Evolutionary conservation across 225 moss, liverwort and hornwort species (phyloP), one percentile per base, ranked within the genome.

Genomic region (Physcomitrellopsis africana): DNA sequence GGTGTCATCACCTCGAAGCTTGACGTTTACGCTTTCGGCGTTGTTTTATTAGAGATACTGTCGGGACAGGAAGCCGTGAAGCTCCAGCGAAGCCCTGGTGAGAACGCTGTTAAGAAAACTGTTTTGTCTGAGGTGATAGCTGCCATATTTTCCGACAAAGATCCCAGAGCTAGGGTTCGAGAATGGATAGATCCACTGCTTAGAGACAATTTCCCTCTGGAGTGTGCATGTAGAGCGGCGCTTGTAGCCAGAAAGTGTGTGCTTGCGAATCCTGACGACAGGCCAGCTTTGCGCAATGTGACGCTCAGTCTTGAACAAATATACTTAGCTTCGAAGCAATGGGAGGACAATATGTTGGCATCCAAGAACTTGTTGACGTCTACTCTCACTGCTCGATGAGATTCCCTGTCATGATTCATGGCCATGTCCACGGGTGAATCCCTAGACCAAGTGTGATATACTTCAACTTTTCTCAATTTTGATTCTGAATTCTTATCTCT

Each of bases 151-250:
- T 81, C 58, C 13, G 83, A 87, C 23, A 65, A 54, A 45, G 81
- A 85, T 51, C 85, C 87, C 14, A 85, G 76, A 45, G 66, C 53
- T 26, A 81, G 51, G 65, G 72, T 90, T 10, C 78, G 90, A 41
- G 55, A 56, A 43, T 90, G 90, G 90, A 85, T 90, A 48, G 90
- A 90, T 53, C 90, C 90, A 18, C 58, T 83, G 47, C 85, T 90
- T 37, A 87, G 83, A 53, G 90, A 90, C 46, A 75, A 79, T 11
- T 90, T 81, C 46, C 82, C 90, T 20, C 63, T 90, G 42, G 22
- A 70, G 60, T 67, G 72, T 13, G 90, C 90, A 7, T 60, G 79
- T 27, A 83, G 70, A 63, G 48, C 80, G 5, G 90, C 90, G 19
- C 76, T 27, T 18, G 16, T 90, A 53, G 87, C 73, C 27, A 87